These are phyloP conservation scores for Solanum chiquidenum DNA, from an alignment of 257 asterid species.

Conservation along the genomic window DNA sequence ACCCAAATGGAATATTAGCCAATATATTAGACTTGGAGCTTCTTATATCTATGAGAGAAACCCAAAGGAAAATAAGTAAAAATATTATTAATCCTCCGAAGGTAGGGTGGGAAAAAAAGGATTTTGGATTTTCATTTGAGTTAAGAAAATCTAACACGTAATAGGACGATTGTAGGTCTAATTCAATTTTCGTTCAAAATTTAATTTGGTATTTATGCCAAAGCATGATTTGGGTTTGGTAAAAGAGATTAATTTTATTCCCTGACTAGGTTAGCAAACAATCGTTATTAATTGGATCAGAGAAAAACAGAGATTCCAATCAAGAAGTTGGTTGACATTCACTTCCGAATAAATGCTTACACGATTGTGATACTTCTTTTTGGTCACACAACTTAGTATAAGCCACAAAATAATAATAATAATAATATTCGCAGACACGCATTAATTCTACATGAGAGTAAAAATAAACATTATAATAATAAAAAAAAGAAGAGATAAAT, in stretches of 20 bases:
- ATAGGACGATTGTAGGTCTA: background rate
- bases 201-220: background rate
- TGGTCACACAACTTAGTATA: background rate
- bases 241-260: background rate
- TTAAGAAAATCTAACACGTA: too few relatives aligned
- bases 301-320: background rate
- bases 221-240: background rate
- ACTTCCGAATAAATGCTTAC: too few relatives aligned
- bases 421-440: background rate
- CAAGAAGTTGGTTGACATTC: background rate
- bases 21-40: background rate
- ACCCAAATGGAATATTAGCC: background rate
- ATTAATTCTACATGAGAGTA: background rate
- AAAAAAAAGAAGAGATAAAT: background rate
- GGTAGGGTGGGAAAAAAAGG: background rate
- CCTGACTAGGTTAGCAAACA: background rate
- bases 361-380: too few relatives aligned
- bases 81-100: too few relatives aligned
- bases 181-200: background rate
- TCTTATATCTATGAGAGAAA: background rate
- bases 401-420: background rate
- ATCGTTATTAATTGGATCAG: background rate
- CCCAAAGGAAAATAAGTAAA: too few relatives aligned
- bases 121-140: background rate
- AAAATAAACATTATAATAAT: background rate